These are phyloP conservation scores for Breynia disticha DNA, from an alignment of 441 rosid species.

Conservation along the genomic window DNA sequence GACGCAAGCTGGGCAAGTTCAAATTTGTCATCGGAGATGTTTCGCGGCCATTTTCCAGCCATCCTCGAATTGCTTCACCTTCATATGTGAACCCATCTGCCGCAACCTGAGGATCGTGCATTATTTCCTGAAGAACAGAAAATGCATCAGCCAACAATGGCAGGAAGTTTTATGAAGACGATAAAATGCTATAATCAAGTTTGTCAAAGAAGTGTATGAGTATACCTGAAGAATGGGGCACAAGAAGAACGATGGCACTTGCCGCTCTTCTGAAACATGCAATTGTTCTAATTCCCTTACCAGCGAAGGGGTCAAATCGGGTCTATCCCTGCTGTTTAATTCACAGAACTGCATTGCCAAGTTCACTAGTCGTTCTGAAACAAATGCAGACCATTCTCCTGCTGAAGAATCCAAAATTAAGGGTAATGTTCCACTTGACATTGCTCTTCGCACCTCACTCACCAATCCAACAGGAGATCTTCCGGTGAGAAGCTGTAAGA, in stretches of 20 bases:
- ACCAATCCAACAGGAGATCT: conserved; percentile 45
- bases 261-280: conserved; percentile 42
- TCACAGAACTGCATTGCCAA: conserved; percentile 61
- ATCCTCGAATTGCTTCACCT: conserved; percentile 44
- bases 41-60: conserved; percentile 51
- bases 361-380: conserved; percentile 35
- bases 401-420: conserved; percentile 51
- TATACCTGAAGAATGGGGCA: conserved; percentile 66
- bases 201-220: not conserved
- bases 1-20: conserved; percentile 40
- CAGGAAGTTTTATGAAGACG: too few relatives aligned
- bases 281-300: conserved; percentile 57
- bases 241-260: conserved; percentile 52
- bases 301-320: conserved; percentile 45
- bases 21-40: conserved; percentile 79
- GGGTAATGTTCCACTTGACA: conserved; percentile 29
- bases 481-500: conserved; percentile 58
- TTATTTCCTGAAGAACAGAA: conserved; percentile 46
- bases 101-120: conserved; percentile 72
- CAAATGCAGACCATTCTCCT: conserved; percentile 54
- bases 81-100: conserved; percentile 76
- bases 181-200: not conserved
- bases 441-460: conserved; percentile 39
- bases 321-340: conserved; percentile 34
- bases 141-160: too few relatives aligned